phyloP scores from a whole-genome alignment of 176 grass and related monocot genomes.

The Oryza australiensis region DNA sequence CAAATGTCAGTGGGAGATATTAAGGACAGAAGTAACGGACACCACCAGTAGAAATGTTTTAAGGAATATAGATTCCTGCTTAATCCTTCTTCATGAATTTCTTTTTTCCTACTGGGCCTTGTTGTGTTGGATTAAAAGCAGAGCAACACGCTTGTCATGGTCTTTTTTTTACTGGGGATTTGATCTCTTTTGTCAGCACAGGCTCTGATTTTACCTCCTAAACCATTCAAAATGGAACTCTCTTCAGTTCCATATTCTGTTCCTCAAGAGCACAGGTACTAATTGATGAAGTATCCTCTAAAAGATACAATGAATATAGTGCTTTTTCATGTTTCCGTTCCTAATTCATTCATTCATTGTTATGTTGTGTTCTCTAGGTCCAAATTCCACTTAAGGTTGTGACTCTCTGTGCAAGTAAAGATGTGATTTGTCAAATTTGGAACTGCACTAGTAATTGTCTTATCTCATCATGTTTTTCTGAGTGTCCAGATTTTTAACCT shows the following conservation, averaged over 20 bases:
- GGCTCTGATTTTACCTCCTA: slow-evolving; percentile 73
- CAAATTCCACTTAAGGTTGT: slow-evolving; percentile 89
- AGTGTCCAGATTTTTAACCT: neutral
- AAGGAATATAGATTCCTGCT: no score
- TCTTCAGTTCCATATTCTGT: slow-evolving; percentile 83
- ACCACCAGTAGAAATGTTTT: no score
- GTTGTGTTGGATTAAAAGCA: slow-evolving; percentile 87
- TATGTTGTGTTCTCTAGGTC: slow-evolving; percentile 58
- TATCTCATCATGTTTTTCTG: slow-evolving; percentile 18
- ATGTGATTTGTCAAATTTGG: slow-evolving; percentile 98
- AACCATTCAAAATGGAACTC: slow-evolving; percentile 78
- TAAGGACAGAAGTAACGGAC: no score
- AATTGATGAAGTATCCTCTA: neutral
- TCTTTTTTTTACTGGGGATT: slow-evolving; percentile 85
- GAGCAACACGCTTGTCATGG: slow-evolving; percentile 83
- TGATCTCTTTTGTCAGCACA: slow-evolving; percentile 65
- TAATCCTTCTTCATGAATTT: neutral
- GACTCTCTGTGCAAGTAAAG: slow-evolving; percentile 85
- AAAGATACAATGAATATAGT: no score
- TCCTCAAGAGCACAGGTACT: slow-evolving; percentile 90
- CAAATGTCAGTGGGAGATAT: no score
- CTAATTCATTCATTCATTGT: neutral
- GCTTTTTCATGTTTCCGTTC: slow-evolving; percentile 2
- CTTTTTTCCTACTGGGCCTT: slow-evolving; percentile 24
- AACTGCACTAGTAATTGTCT: slow-evolving; percentile 51